Evolutionary conservation across 345 rosid genomes (phyloP), one percentile per base, ranked within the genome.

Genomic region (Anastatica hierochuntica): DNA sequence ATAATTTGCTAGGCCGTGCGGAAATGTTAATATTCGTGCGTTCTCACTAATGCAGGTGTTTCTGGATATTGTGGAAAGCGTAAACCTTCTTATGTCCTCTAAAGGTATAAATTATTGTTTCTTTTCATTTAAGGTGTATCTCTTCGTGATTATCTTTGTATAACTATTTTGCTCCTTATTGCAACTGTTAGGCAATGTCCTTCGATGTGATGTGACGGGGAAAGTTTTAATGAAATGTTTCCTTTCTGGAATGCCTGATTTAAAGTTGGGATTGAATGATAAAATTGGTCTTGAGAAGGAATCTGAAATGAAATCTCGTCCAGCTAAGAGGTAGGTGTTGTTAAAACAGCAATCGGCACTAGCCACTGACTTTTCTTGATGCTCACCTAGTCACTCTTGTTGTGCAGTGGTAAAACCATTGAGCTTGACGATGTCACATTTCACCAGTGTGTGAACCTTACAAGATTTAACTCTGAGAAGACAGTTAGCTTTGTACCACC

Each of bases 241-340:
- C 70, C 92, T 94, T 45, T 88, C 96, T 49, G 99, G 97, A 76
- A 94, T 94, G 99, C 99, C 97, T 71, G 99, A 94, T 79, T 62
- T 94, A 74, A 94, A 94, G 73, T 70, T 94, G 88, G 99, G 97
- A 10, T 82, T 94, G 68, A 90, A 90, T 71, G 98, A 87, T 77
- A 90, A 90, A 74, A 88, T 90, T 80, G 98, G 98, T 62, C 95
- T 90, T 20, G 98, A 90, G 77, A 90, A 90, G 69, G 99, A 94
- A 72, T 84, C 97, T 2, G 94, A 94, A 69, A 62, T 94, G 69
- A 94, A 94, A 70, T 83, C 94, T 15, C 95, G 97, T 37, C 97
- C 99, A 60, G 51, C 90, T 46, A 94, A 88, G 74, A 94, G 99
- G 99, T 94, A 64, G 27, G n/a, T 14, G 29, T 14, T 13, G 13